A percentile compares a stretch with the other conserved stretches of the same genome.
phyloP scores from a whole-genome alignment of 805 yeast genomes.

The Pichia rugopelliculosa region DNA sequence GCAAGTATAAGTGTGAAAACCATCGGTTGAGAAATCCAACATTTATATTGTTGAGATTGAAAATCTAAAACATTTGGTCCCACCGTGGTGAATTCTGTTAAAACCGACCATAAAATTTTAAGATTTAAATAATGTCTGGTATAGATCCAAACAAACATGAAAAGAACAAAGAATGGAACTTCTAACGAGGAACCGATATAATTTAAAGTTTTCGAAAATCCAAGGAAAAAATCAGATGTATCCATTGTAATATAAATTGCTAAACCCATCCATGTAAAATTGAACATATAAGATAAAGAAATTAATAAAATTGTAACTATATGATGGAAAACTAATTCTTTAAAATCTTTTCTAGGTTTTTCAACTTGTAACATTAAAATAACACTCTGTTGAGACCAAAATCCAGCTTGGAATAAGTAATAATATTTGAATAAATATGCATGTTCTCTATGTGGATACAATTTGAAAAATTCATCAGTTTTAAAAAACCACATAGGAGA shows the following conservation, averaged over 20 bases:
- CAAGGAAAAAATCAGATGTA: constrained; percentile 81
- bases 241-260: constrained; percentile 94
- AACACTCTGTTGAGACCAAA: constrained; percentile 94
- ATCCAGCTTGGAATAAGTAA: constrained; percentile 89
- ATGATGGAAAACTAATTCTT: constrained; percentile 89
- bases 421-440: constrained; percentile 66
- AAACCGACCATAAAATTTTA: constrained; percentile 71
- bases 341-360: constrained; percentile 90
- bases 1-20: constrained; percentile 72
- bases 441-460: constrained; percentile 78
- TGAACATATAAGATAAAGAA: constrained; percentile 83
- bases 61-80: constrained; percentile 79
- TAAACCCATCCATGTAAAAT: constrained; percentile 93
- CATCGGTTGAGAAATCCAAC: constrained; percentile 91
- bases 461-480: constrained; percentile 70
- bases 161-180: constrained; percentile 60
- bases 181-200: constrained; percentile 65
- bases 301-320: constrained; percentile 83
- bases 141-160: constrained; percentile 74
- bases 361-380: constrained; percentile 79
- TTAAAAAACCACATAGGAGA: constrained; percentile 87
- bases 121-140: constrained; percentile 82
- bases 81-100: constrained; percentile 79
- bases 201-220: constrained; percentile 78
- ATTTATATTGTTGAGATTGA: constrained; percentile 89